These are phyloP conservation scores for Yamadazyma philogaea DNA, from an alignment of 805 yeast genomes.

Conservation along the genomic window DNA sequence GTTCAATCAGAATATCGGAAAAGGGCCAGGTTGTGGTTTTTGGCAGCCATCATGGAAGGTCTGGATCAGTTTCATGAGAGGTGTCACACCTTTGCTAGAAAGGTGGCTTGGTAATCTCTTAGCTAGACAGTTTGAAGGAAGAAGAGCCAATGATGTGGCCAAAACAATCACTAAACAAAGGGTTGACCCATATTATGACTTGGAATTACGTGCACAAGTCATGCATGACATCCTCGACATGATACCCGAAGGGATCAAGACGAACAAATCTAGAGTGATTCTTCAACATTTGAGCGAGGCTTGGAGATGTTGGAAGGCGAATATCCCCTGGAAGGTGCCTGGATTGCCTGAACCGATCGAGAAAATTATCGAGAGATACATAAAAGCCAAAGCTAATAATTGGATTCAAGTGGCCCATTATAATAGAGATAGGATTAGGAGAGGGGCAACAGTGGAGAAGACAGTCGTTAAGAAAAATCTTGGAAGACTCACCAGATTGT, in stretches of 20 bases:
- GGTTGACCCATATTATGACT: conserved; percentile 89
- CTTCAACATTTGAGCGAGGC: conserved; percentile 95
- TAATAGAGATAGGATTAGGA: conserved; percentile 81
- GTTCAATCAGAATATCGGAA: conserved; percentile 84
- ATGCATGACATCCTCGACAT: conserved; percentile 94
- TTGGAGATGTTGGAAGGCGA: conserved; percentile 99
- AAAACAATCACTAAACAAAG: conserved; percentile 95
- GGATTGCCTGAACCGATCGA: conserved; percentile 92
- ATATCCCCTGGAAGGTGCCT: conserved; percentile 96
- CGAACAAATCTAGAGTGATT: conserved; percentile 80
- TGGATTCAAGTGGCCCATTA: conserved; percentile 94
- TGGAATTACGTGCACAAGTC: conserved; percentile 90
- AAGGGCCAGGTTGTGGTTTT: conserved; percentile 98
- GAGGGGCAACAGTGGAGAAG: conserved; percentile 92
- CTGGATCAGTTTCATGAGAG: conserved; percentile 90
- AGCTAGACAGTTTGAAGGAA: conserved; percentile 93
- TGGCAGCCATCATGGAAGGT: conserved; percentile 99
- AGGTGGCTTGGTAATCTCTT: conserved; percentile 92
- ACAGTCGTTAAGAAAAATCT: conserved; percentile 90
- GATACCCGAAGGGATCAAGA: conserved; percentile 94
- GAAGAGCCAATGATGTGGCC: conserved; percentile 86
- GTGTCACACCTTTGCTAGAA: conserved; percentile 86
- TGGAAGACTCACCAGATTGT: conserved; percentile 85
- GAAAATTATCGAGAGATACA: conserved; percentile 80
- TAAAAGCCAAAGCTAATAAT: conserved; percentile 93